Conservation (phyloP, 257 asterid genomes). For the Scutellaria barbata region DNA sequence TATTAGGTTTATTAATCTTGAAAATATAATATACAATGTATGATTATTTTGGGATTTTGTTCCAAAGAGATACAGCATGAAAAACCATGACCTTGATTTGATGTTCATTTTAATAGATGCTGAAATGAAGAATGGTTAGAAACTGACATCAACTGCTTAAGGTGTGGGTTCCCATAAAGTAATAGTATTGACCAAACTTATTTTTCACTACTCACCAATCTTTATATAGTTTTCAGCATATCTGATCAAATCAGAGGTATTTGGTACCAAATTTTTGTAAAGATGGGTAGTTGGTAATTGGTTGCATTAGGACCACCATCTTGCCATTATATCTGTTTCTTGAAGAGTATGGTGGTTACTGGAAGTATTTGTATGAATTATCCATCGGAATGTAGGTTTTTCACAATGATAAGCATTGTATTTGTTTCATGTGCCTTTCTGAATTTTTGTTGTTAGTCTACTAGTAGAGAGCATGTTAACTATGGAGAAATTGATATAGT, state of each 20-base stretch:
- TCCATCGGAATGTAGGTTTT: slow-evolving; percentile 4
- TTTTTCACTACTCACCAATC: slow-evolving; percentile 17
- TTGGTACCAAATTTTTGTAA: neutral
- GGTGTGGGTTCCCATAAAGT: neutral
- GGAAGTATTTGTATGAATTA: slow-evolving; percentile 1
- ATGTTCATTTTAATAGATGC: slow-evolving; percentile 10
- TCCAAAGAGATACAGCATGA: slow-evolving; percentile 5
- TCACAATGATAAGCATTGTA: neutral
- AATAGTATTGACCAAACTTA: neutral
- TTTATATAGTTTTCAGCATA: neutral
- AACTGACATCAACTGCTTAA: neutral
- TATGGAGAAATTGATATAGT: neutral
- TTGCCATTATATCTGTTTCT: neutral
- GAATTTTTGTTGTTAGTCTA: neutral
- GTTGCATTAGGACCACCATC: neutral
- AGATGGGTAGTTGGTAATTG: neutral
- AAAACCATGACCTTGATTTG: neutral
- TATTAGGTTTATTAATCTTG: too few relatives aligned
- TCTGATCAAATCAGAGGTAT: neutral
- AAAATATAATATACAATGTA: too few relatives aligned
- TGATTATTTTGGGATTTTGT: neutral
- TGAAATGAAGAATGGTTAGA: neutral
- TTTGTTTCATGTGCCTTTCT: neutral
- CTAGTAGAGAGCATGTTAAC: neutral
- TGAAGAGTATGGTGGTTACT: neutral